Evolutionary conservation across 2,329 filamentous ascomycete genomes (phyloP).

Genomic region (Sporothrix brasiliensis): DNA sequence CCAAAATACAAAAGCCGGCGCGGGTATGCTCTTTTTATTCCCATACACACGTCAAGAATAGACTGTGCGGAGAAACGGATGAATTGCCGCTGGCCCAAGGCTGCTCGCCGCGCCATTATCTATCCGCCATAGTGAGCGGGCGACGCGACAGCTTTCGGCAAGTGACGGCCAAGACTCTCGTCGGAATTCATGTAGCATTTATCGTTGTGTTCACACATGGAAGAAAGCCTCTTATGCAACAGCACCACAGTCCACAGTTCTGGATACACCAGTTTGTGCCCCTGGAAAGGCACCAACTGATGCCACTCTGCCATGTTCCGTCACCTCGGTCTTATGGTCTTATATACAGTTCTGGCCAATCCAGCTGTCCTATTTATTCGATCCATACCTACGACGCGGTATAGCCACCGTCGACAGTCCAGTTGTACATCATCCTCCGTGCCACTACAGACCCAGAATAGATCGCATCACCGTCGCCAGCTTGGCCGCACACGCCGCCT

Average conservation of each 20-base stretch:
- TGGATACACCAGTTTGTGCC: not conserved
- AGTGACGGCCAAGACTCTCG: not conserved
- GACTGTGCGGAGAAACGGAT: constrained; percentile 9
- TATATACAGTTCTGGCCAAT: not conserved
- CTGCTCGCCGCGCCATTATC: not conserved
- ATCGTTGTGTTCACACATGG: not conserved
- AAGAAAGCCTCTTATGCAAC: not conserved
- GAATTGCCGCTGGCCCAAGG: constrained; percentile 17
- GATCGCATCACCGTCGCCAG: constrained; percentile 27
- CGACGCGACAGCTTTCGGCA: constrained; percentile 5
- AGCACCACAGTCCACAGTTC: not conserved
- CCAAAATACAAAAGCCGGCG: not conserved
- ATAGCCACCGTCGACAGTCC: constrained; percentile 28
- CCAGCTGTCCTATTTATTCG: not conserved
- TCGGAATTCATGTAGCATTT: not conserved
- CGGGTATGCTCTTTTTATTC: constrained; percentile 1
- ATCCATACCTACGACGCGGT: constrained; percentile 11
- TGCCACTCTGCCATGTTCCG: not conserved
- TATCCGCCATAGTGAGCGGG: constrained; percentile 2
- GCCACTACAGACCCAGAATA: constrained; percentile 21
- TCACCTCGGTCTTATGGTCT: not conserved
- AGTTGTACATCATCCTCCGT: not conserved
- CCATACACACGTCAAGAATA: not conserved
- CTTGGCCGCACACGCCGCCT: constrained; percentile 28
- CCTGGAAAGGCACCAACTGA: not conserved